These are phyloP conservation scores for Solanum sejunctum DNA, from an alignment of 257 asterid species.

Conservation along the genomic window DNA sequence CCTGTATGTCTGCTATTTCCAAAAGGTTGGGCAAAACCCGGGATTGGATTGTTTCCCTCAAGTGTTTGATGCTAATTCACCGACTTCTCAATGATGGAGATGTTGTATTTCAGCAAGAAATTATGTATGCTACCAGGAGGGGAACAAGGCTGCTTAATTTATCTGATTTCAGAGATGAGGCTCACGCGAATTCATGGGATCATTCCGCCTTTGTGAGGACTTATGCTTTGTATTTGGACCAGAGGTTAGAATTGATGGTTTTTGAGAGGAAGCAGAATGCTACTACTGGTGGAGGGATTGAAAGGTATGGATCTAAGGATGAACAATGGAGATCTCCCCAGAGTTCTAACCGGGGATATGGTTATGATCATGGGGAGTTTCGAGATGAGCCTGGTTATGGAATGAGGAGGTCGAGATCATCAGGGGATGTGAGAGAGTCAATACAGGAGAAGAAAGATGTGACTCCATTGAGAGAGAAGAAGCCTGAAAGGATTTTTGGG, in stretches of 20 bases:
- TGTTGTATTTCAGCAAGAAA: conserved; percentile 33
- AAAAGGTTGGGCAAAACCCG: conserved; percentile 46
- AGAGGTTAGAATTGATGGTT: conserved; percentile 43
- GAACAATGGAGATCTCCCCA: conserved; percentile 34
- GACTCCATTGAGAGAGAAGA: conserved; percentile 50
- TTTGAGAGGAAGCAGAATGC: conserved; percentile 38
- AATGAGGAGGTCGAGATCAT: conserved; percentile 46
- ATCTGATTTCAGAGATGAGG: conserved; percentile 59
- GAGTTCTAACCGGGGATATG: conserved; percentile 27
- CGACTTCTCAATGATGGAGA: conserved; percentile 45
- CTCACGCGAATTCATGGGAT: conserved; percentile 62
- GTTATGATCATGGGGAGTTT: conserved; percentile 24
- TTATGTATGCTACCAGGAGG: conserved; percentile 44
- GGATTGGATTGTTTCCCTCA: conserved; percentile 55
- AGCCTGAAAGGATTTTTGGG: conserved; percentile 38
- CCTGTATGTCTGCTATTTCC: conserved; percentile 34
- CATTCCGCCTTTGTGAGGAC: conserved; percentile 59
- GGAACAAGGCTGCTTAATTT: conserved; percentile 48
- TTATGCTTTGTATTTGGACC: conserved; percentile 55
- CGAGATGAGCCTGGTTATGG: conserved; percentile 28
- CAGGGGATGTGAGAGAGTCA: conserved; percentile 41
- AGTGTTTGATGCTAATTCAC: conserved; percentile 46
- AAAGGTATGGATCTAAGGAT: conserved; percentile 25
- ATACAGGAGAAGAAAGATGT: conserved; percentile 20
- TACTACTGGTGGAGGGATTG: conserved; percentile 12